Conservation (phyloP, 2,329 filamentous ascomycete genomes). For the Ophiostoma sp. region DNA sequence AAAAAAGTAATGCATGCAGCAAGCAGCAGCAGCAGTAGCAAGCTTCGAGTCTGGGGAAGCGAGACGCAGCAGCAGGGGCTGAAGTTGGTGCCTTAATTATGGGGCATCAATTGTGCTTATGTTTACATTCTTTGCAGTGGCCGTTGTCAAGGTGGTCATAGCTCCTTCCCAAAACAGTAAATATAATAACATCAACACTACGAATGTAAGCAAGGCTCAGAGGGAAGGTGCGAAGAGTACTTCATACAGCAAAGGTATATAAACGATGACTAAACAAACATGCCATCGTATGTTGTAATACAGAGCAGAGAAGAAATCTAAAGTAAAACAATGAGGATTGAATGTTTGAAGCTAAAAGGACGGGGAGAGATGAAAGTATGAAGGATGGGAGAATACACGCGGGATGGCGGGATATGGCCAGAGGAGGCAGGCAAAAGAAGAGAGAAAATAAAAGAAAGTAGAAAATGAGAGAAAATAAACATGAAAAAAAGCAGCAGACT, state of each 20-base stretch:
- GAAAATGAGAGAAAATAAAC: not conserved
- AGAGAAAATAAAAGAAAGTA: not conserved
- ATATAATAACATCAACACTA: not conserved
- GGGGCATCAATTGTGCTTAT: not conserved
- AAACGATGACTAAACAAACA: constrained; percentile 31
- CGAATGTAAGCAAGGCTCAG: not conserved
- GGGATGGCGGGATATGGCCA: not conserved
- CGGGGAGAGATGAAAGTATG: not conserved
- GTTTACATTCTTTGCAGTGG: not conserved
- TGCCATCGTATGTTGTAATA: constrained; percentile 1
- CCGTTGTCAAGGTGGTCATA: not conserved
- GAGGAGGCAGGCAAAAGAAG: too few species aligned
- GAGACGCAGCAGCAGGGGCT: not conserved
- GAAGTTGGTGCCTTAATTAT: constrained; percentile 16
- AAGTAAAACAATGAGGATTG: not conserved
- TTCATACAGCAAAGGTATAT: not conserved
- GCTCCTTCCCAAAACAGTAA: not conserved
- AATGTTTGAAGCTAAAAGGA: not conserved
- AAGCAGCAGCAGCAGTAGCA: not conserved
- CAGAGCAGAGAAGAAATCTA: constrained; percentile 4
- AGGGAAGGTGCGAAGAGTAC: too few species aligned
- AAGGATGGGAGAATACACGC: too few species aligned
- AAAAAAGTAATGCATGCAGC: constrained; percentile 14
- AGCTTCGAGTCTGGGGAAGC: constrained; percentile 13
- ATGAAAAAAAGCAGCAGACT: not conserved